Base-by-base conservation (phyloP, 768 basidiomycete species). In the Trametes gibbosa region DNA sequence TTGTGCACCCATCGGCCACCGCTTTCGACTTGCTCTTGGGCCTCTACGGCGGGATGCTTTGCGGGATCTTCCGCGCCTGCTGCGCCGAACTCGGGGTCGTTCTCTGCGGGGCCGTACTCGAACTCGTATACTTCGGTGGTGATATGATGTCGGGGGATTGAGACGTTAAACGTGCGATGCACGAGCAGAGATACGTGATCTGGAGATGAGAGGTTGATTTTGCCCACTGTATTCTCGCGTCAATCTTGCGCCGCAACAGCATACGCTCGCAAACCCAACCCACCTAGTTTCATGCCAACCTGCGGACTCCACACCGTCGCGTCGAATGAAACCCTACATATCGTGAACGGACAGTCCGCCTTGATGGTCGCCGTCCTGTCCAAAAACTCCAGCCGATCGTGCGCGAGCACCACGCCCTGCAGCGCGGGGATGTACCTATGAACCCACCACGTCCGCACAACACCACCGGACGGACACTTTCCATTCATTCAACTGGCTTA, bases 141-240 rank as follows among this genome's bases (percentile, higher is more conserved):
- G 63, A 98, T 94, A 70, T 97, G 94, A 68, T 91, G 84, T 56
- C 90, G 84, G 2, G 95, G 95, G 73, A 98, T 95, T 19, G 95
- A 95, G 17, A 91, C 89, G 72, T 98, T 98, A 79, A 97, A 98
- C 6, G 92, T 97, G 24, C 86, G 84, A 66, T 95, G 91, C 3
- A 95, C 79, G 34, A 98, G 89, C 16, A 98, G 78, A 1, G 94
- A 92, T 53, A 97, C 79, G 66, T 98, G 95, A 68, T 95, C 94
- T 0, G 94, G 93, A 2, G 95, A 96, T 65, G 83, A 95, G 19
- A 97, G 77, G 66, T 84, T 95, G 51, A 97, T 81, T 66, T 84
- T 89, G n/a, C 92, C 95, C 58, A 80, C 95, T 95, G 63, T 9
- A 25, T 47, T 14, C 32, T 10, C 1, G 13, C 24, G 23, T 55